A percentile compares a stretch with the other conserved stretches of the same genome.
These are phyloP conservation scores for Camellia lanceoleosa DNA, from an alignment of 148 eudicot genomes.

Conservation along the genomic window DNA sequence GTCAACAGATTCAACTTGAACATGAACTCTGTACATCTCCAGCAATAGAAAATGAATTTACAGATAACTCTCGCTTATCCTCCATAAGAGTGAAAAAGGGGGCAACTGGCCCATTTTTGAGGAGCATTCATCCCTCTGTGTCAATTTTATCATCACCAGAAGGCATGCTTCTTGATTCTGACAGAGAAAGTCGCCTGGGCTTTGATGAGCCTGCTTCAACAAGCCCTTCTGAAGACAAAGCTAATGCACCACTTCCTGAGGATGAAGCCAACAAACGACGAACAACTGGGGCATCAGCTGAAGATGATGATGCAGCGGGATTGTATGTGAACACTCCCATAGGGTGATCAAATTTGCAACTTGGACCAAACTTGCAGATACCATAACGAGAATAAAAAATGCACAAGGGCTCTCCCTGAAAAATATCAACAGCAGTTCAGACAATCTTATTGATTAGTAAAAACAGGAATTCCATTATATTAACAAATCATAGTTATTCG, in stretches of 20 bases:
- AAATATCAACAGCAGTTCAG: neutral
- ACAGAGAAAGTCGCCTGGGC: conserved; percentile 53
- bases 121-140: conserved; percentile 45
- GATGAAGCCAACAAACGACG: conserved; percentile 68
- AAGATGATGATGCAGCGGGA: conserved; percentile 45
- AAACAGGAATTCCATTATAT: neutral
- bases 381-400: conserved; percentile 92
- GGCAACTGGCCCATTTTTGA: conserved; percentile 20
- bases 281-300: conserved; percentile 50
- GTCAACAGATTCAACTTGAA: conserved; percentile 29
- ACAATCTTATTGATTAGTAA: neutral
- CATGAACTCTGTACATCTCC: conserved; percentile 67
- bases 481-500: no score
- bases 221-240: conserved; percentile 46
- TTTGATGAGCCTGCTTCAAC: conserved; percentile 40
- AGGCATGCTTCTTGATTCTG: conserved; percentile 64
- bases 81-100: conserved; percentile 37
- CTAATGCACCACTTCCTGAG: conserved; percentile 42
- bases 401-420: conserved; percentile 89
- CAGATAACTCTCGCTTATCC: conserved; percentile 41
- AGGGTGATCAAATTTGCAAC: conserved; percentile 91
- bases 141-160: conserved; percentile 56
- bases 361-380: conserved; percentile 94
- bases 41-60: conserved; percentile 68
- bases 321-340: conserved; percentile 71